Conservation (phyloP, 768 basidiomycete genomes). For the Dacryopinax spathularia region DNA sequence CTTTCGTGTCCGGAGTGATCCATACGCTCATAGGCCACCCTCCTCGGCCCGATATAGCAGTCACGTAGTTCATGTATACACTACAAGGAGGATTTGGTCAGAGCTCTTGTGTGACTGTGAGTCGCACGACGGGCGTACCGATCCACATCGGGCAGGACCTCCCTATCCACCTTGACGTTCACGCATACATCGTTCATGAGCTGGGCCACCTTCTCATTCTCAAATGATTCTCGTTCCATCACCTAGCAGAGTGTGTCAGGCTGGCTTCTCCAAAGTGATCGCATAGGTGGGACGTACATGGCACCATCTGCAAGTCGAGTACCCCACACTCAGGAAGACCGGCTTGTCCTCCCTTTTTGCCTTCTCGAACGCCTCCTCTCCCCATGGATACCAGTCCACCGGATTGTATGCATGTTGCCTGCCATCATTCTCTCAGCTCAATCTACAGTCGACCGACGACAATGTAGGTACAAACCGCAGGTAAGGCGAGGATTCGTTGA, state of each 20-base stretch:
- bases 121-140: background rate
- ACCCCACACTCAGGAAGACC: conserved; percentile 30
- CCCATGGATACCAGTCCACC: background rate
- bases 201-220: conserved; percentile 25
- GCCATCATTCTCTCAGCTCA: background rate
- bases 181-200: conserved; percentile 30
- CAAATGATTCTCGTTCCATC: conserved; percentile 26
- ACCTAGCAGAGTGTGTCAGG: background rate
- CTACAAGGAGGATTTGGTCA: conserved; percentile 7
- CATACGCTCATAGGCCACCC: conserved; percentile 25
- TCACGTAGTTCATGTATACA: conserved; percentile 33
- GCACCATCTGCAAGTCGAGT: conserved; percentile 32
- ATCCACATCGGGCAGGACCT: conserved; percentile 32
- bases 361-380: background rate
- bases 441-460: too few relatives aligned
- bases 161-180: conserved; percentile 28
- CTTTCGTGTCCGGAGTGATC: conserved; percentile 7
- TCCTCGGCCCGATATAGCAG: conserved; percentile 22
- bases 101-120: background rate
- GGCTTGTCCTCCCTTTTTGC: background rate
- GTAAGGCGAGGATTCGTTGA: background rate
- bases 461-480: background rate
- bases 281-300: background rate
- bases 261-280: background rate
- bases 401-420: background rate